Evolutionary conservation across 768 basidiomycete species (phyloP), one percentile per base, ranked within the genome.

Genomic region (Cystobasidium ongulense): DNA sequence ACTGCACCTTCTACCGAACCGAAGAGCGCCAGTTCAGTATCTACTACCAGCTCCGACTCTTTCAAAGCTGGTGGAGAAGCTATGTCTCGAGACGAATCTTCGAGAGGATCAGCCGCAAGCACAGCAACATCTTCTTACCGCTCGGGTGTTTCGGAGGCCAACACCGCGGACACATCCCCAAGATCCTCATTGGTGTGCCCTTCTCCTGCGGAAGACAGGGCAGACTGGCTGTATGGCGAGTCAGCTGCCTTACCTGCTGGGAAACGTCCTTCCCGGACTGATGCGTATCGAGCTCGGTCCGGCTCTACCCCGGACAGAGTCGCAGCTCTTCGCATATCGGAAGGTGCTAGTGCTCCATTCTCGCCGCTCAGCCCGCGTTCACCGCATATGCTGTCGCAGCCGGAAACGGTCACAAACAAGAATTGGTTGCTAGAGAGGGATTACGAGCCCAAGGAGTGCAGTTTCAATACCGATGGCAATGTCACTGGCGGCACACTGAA

Each of bases 401-500:
- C 35, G 13, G 53, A 57, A 10, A 15, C 31, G 5, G 17, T 31
- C 38, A 17, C 23, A 35, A 70, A 36, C 35, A 25, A 46, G 50
- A 54, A 4, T 43, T 77, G 76, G 73, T 74, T 71, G 54, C 77
- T 78, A 46, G 73, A 78, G 59, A 74, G 78, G 80, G 92, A 96
- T 77, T 90, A 93, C 80, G 84, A 87, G 15, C 82, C 87, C 3
- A 87, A 89, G 39, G 94, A 99, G 78, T 89, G 95, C 62, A 87
- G 89, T 2, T 93, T 92, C 84, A 96, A 94, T 80, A 85, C 85
- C 54, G 93, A 98, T 15, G 94, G 93, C 1, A 86, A 87, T 76
- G 87, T 98, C 23, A 89, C 93, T 11, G 94, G 92, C 27, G 96
- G 92, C 1, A 92, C 92, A 2, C 84, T 99, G 75, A 85, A 85